Evolutionary conservation across 2,329 filamentous ascomycete genomes (phyloP).

Genomic region (Aspergillus cejpii): DNA sequence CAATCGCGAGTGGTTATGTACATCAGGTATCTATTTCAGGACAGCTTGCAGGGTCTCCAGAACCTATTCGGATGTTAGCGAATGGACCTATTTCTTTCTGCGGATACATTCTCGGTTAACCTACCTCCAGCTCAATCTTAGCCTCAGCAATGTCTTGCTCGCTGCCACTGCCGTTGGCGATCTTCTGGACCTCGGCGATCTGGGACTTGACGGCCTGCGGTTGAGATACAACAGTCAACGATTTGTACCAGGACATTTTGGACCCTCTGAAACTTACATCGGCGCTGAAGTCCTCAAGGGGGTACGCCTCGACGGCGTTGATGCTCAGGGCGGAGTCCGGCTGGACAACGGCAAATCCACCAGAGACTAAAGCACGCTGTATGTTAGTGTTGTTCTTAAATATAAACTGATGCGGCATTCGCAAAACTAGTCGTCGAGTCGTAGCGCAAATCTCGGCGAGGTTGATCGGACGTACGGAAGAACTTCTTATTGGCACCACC

Average conservation of each 20-base stretch:
- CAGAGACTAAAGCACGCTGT: slow-evolving; percentile 60
- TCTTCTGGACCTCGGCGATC: slow-evolving; percentile 92
- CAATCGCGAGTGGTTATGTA: slow-evolving; percentile 36
- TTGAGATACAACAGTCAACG: slow-evolving; percentile 4
- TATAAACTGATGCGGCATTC: slow-evolving; percentile 1
- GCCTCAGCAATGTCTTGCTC: slow-evolving; percentile 98
- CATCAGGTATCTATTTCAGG: slow-evolving; percentile 42
- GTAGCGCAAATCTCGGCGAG: slow-evolving; percentile 7
- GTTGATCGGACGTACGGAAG: slow-evolving; percentile 66
- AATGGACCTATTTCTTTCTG: neutral
- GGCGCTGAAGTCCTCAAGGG: slow-evolving; percentile 90
- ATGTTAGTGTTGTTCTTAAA: slow-evolving; percentile 16
- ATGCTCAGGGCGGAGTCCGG: slow-evolving; percentile 93
- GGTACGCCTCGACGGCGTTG: slow-evolving; percentile 93
- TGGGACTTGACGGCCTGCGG: slow-evolving; percentile 69
- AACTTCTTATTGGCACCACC: slow-evolving; percentile 83
- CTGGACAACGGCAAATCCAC: slow-evolving; percentile 94
- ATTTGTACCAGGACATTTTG: slow-evolving; percentile 1
- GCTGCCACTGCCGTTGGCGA: slow-evolving; percentile 80
- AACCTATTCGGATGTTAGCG: slow-evolving; percentile 32
- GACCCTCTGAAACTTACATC: slow-evolving; percentile 50
- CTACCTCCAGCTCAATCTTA: slow-evolving; percentile 97
- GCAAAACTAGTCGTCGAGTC: neutral
- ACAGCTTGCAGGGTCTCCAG: slow-evolving; percentile 46
- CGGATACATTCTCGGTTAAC: slow-evolving; percentile 18